A percentile compares a stretch with the other conserved stretches of the same genome.
phyloP scores from a whole-genome alignment of 805 yeast species.

The Ogataea wickerhamii region DNA sequence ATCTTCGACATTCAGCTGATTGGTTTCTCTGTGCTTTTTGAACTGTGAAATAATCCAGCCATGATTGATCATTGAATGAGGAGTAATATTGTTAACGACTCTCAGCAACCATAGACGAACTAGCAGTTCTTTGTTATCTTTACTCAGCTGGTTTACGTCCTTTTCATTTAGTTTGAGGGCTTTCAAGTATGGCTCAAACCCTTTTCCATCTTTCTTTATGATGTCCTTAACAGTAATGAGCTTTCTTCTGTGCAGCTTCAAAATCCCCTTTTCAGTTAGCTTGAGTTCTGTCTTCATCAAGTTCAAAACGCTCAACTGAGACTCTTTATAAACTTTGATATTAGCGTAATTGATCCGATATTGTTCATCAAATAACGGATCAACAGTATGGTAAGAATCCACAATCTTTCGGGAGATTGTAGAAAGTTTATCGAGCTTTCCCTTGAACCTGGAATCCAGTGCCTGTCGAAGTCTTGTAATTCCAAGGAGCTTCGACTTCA shows the following conservation, averaged over 20 bases:
- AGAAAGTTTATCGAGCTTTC: conserved; percentile 16
- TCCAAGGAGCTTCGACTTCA: conserved; percentile 60
- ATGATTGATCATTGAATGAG: background rate
- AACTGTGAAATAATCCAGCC: conserved; percentile 20
- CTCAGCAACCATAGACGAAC: conserved; percentile 24
- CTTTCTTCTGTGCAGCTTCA: conserved; percentile 29
- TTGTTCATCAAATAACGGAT: conserved; percentile 1
- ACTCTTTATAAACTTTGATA: conserved; percentile 35
- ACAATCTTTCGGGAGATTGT: conserved; percentile 5
- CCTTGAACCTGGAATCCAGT: conserved; percentile 42
- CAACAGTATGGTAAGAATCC: background rate
- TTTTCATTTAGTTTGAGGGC: conserved; percentile 6
- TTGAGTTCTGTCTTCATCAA: conserved; percentile 40
- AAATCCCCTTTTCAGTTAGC: conserved; percentile 38
- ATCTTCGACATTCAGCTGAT: background rate
- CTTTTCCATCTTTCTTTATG: conserved; percentile 17
- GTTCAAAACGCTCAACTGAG: conserved; percentile 39
- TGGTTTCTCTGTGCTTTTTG: background rate
- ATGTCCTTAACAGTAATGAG: conserved; percentile 27
- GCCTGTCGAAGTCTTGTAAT: conserved; percentile 53
- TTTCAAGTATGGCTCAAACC: conserved; percentile 11
- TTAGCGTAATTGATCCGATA: conserved; percentile 17
- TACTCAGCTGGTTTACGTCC: conserved; percentile 7
- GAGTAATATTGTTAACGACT: conserved; percentile 7
- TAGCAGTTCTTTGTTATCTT: conserved; percentile 20